These are phyloP conservation scores for Stellera chamaejasme DNA, from an alignment of 345 rosid species.

Conservation along the genomic window DNA sequence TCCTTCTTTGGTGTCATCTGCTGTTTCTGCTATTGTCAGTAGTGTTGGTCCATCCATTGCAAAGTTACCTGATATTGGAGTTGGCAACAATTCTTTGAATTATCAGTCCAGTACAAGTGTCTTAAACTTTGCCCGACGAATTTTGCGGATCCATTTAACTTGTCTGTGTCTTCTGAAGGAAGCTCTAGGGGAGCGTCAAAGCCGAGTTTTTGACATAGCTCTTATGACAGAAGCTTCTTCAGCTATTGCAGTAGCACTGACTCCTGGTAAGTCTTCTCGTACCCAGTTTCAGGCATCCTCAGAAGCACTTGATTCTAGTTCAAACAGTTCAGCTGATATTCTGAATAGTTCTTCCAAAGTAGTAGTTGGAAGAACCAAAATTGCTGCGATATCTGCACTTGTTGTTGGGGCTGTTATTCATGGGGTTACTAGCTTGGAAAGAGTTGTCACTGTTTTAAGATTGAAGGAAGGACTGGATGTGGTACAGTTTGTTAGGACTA, in stretches of 20 bases:
- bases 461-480: slow-evolving; percentile 83
- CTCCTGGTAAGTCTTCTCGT: slow-evolving; percentile 79
- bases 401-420: slow-evolving; percentile 73
- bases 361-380: slow-evolving; percentile 35
- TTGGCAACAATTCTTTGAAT: slow-evolving; percentile 37
- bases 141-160: slow-evolving; percentile 70
- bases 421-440: slow-evolving; percentile 93
- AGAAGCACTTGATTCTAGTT: slow-evolving; percentile 58
- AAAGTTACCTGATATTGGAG: slow-evolving; percentile 62
- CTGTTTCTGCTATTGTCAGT: slow-evolving; percentile 78
- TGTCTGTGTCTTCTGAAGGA: slow-evolving; percentile 83
- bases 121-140: slow-evolving; percentile 50
- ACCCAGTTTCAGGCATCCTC: slow-evolving; percentile 70
- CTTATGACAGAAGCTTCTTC: slow-evolving; percentile 86
- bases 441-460: slow-evolving; percentile 78
- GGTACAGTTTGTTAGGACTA: slow-evolving; percentile 64
- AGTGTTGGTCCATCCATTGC: slow-evolving; percentile 59
- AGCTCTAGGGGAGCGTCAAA: slow-evolving; percentile 96
- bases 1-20: slow-evolving; percentile 87
- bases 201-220: slow-evolving; percentile 93
- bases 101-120: slow-evolving; percentile 38
- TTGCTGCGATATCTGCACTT: slow-evolving; percentile 84
- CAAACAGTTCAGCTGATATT: slow-evolving; percentile 34
- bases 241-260: slow-evolving; percentile 54
- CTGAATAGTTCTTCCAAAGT: slow-evolving; percentile 37